Evolutionary conservation across 2,329 filamentous ascomycete species (phyloP).

Genomic region (Colletotrichum eremochloae): DNA sequence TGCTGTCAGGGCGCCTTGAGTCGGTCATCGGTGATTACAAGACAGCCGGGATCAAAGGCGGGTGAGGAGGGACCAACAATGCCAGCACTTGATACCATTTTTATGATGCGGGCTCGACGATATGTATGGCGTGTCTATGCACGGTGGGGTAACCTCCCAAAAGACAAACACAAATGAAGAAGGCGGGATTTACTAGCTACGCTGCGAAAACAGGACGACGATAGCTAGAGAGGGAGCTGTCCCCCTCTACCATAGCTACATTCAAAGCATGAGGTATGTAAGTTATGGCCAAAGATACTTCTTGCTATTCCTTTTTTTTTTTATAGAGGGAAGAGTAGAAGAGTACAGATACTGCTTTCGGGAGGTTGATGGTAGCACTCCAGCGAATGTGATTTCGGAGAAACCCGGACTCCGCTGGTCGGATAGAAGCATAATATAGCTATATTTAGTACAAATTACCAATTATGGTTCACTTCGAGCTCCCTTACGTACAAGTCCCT

Average conservation of each 20-base stretch:
- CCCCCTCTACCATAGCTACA: neutral
- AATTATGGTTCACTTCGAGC: neutral
- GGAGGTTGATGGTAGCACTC: neutral
- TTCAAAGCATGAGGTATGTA: neutral
- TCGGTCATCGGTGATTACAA: constrained; percentile 71
- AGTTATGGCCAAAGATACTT: neutral
- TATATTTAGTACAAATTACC: neutral
- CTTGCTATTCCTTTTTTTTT: neutral
- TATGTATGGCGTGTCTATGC: neutral
- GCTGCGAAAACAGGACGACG: neutral
- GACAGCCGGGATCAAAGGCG: constrained; percentile 37
- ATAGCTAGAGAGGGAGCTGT: neutral
- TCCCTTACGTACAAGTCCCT: constrained; percentile 3
- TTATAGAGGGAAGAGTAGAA: neutral
- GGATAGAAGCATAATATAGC: constrained; percentile 4
- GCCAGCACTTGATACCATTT: neutral
- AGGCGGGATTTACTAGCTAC: neutral
- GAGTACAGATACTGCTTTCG: neutral
- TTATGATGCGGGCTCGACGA: neutral
- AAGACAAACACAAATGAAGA: neutral
- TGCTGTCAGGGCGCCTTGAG: constrained; percentile 84
- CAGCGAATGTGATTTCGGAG: neutral
- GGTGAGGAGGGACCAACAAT: constrained; percentile 42
- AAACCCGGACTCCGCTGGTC: too few relatives aligned
- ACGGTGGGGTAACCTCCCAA: neutral